These are phyloP conservation scores for Bretschneidera sinensis DNA, from an alignment of 345 rosid genomes.

Conservation along the genomic window DNA sequence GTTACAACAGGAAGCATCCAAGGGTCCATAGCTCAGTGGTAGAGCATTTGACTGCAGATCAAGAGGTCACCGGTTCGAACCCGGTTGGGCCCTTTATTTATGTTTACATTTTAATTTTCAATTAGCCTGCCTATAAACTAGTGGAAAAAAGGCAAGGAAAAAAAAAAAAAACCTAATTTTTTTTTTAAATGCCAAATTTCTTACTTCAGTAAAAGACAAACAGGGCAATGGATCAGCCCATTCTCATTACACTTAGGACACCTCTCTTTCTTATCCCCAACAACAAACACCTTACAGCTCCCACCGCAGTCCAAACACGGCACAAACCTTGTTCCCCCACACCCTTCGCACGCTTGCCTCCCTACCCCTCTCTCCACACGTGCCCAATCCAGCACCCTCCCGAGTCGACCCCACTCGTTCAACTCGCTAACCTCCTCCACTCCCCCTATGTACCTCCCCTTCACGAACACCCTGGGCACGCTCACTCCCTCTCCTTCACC, in stretches of 20 bases:
- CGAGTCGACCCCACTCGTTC: constrained; percentile 65
- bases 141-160: background rate
- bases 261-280: constrained; percentile 44
- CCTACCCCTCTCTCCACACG: constrained; percentile 67
- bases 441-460: constrained; percentile 84
- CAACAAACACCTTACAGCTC: constrained; percentile 65
- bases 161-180: no score
- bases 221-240: constrained; percentile 72
- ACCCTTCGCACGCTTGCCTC: constrained; percentile 69
- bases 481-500: constrained; percentile 41
- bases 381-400: constrained; percentile 58
- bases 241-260: constrained; percentile 82
- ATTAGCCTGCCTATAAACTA: no score
- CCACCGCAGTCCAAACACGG: constrained; percentile 90
- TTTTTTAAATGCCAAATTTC: no score
- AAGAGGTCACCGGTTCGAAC: constrained; percentile 47
- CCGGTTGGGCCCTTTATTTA: constrained; percentile 22
- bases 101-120: no score
- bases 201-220: constrained; percentile 44
- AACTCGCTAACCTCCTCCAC: constrained; percentile 59
- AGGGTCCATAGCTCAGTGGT: constrained; percentile 64
- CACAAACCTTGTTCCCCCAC: constrained; percentile 87
- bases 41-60: constrained; percentile 69
- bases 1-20: no score
- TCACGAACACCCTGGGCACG: constrained; percentile 76